Percentiles rank a stretch among this genome's conserved stretches.
Conservation (phyloP, 208 protist genomes). For the Novymonas esmeraldas region DNA sequence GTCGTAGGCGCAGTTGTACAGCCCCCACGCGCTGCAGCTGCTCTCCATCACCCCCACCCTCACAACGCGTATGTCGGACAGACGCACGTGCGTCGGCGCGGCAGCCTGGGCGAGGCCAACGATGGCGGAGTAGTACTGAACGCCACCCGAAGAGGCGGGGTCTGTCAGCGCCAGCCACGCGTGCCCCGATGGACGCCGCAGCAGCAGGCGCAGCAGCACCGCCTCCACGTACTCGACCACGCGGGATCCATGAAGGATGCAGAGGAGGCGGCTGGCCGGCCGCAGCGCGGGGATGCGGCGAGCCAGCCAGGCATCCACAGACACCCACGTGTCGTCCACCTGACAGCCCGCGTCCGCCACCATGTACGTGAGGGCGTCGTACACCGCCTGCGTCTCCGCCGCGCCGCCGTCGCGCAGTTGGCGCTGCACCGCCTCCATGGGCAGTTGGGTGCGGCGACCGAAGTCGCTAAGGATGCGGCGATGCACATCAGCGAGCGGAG, state of each 20-base stretch:
- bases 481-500: background rate
- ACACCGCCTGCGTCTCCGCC: conserved; percentile 8
- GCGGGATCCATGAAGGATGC: conserved; percentile 22
- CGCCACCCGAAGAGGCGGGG: background rate
- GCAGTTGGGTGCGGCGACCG: background rate
- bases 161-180: conserved; percentile 30
- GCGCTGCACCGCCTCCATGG: background rate
- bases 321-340: background rate
- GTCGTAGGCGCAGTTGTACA: conserved; percentile 8
- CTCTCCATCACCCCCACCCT: background rate
- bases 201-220: conserved; percentile 12
- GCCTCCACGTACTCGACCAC: conserved; percentile 38
- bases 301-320: conserved; percentile 2
- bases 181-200: conserved; percentile 8
- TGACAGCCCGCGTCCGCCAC: background rate
- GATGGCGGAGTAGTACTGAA: conserved; percentile 17
- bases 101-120: background rate
- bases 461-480: conserved; percentile 1
- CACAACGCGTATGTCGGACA: background rate
- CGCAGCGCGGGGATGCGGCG: conserved; percentile 18
- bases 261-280: conserved; percentile 31
- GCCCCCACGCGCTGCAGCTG: conserved; percentile 10
- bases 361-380: conserved; percentile 15
- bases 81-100: background rate
- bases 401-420: background rate